Evolutionary conservation across 306 rosid species (phyloP).

Genomic region (Erythrophleum fordii): DNA sequence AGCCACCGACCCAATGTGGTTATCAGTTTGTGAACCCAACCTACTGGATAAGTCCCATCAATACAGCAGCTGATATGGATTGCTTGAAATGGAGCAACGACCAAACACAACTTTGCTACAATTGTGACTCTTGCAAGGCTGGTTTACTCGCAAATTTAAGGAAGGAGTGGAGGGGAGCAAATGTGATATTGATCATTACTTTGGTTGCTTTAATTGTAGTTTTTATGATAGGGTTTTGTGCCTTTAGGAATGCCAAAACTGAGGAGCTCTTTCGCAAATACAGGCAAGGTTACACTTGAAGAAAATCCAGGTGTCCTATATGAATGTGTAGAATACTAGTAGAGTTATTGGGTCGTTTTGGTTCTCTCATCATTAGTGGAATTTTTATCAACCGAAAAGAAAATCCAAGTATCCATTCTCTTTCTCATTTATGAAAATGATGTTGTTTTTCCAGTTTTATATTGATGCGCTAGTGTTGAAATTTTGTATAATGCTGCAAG

Average conservation of each 20-base stretch:
- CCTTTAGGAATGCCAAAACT: conserved; percentile 79
- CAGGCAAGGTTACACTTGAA: conserved; percentile 71
- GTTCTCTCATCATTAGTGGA: no score
- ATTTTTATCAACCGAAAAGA: no score
- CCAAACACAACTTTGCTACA: conserved; percentile 78
- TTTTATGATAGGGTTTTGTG: conserved; percentile 68
- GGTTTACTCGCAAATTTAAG: conserved; percentile 73
- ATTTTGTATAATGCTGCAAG: background rate
- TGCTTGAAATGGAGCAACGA: conserved; percentile 84
- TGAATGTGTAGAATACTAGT: no score
- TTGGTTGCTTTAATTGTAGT: conserved; percentile 53
- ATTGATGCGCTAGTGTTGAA: background rate
- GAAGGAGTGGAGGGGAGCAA: conserved; percentile 74
- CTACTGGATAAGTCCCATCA: conserved; percentile 88
- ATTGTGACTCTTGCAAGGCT: conserved; percentile 85
- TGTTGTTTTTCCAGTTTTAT: background rate
- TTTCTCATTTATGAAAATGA: background rate
- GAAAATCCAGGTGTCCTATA: background rate
- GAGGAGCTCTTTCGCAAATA: conserved; percentile 77
- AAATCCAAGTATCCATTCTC: no score
- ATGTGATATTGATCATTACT: conserved; percentile 58
- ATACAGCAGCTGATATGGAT: conserved; percentile 62
- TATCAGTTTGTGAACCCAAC: conserved; percentile 90
- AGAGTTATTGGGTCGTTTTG: no score
- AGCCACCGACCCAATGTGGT: conserved; percentile 89